A percentile compares a stretch with the other conserved stretches of the same genome.
Conservation (phyloP, 2,329 filamentous ascomycete genomes). For the Diaporthe ampelina region DNA sequence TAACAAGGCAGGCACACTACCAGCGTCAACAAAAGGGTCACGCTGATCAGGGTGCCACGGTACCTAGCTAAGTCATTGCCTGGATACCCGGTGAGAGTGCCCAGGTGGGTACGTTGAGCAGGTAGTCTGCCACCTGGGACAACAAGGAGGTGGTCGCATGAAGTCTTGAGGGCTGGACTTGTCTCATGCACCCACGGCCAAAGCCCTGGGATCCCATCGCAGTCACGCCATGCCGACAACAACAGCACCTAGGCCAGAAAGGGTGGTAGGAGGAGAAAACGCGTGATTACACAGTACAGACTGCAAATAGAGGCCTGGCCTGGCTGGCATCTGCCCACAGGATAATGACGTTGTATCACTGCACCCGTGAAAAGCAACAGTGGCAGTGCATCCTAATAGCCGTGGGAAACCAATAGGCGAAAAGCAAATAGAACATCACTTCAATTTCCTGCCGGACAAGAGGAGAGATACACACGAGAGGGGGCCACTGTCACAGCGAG, state of each 20-base stretch:
- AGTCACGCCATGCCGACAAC: conserved; percentile 18
- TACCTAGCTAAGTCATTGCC: neutral
- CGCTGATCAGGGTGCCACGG: neutral
- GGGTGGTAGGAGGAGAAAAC: neutral
- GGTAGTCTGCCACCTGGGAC: conserved; percentile 22
- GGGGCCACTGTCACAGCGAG: neutral
- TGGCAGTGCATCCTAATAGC: conserved; percentile 30
- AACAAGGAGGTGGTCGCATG: conserved; percentile 24
- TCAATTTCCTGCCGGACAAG: conserved; percentile 4
- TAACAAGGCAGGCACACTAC: conserved; percentile 11
- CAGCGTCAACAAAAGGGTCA: conserved; percentile 9
- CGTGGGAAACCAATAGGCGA: neutral
- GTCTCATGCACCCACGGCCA: conserved; percentile 28
- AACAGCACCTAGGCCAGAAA: conserved; percentile 18
- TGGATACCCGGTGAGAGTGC: neutral
- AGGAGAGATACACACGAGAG: neutral
- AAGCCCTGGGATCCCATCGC: conserved; percentile 24
- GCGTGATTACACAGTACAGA: neutral
- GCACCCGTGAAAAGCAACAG: conserved; percentile 31
- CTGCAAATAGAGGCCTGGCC: conserved; percentile 6
- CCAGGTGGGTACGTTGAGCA: neutral
- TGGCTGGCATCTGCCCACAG: conserved; percentile 6
- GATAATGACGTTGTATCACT: conserved; percentile 35
- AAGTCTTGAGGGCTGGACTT: conserved; percentile 6
- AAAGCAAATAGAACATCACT: neutral